phyloP scores from a whole-genome alignment of 768 basidiomycete genomes.

The Galerina marginata region DNA sequence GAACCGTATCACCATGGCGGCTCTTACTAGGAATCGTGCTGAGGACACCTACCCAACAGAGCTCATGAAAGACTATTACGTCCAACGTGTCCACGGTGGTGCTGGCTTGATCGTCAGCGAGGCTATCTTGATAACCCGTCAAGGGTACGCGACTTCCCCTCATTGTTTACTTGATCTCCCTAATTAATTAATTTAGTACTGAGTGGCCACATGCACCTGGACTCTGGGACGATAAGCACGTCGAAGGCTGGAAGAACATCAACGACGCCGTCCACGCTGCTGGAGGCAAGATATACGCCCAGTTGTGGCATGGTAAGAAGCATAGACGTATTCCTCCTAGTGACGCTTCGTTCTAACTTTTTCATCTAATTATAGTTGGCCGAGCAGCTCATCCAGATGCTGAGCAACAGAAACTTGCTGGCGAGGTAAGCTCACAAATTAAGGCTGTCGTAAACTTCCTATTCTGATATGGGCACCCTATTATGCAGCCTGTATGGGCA shows the following conservation, averaged over 20 bases:
- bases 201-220: slow-evolving; percentile 52
- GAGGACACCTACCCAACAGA: slow-evolving; percentile 41
- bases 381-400: slow-evolving; percentile 42
- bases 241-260: slow-evolving; percentile 50
- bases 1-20: slow-evolving; percentile 47
- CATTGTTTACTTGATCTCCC: background rate
- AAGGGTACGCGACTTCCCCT: slow-evolving; percentile 38
- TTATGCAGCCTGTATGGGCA: slow-evolving; percentile 45
- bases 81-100: slow-evolving; percentile 41
- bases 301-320: slow-evolving; percentile 40
- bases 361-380: slow-evolving; percentile 26
- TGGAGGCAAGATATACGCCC: slow-evolving; percentile 49
- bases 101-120: slow-evolving; percentile 48
- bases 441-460: background rate
- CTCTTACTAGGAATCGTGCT: slow-evolving; percentile 47
- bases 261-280: slow-evolving; percentile 52
- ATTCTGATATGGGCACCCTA: background rate
- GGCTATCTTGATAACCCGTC: slow-evolving; percentile 43
- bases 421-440: slow-evolving; percentile 22
- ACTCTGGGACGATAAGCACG: slow-evolving; percentile 51
- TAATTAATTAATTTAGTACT: slow-evolving; percentile 31
- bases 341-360: background rate
- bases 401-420: slow-evolving; percentile 33
- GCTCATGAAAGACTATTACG: slow-evolving; percentile 46
- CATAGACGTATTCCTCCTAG: background rate